Percentiles rank a stretch among this genome's conserved stretches.
phyloP scores from a whole-genome alignment of 345 rosid species.

The Arabis hirsuta region DNA sequence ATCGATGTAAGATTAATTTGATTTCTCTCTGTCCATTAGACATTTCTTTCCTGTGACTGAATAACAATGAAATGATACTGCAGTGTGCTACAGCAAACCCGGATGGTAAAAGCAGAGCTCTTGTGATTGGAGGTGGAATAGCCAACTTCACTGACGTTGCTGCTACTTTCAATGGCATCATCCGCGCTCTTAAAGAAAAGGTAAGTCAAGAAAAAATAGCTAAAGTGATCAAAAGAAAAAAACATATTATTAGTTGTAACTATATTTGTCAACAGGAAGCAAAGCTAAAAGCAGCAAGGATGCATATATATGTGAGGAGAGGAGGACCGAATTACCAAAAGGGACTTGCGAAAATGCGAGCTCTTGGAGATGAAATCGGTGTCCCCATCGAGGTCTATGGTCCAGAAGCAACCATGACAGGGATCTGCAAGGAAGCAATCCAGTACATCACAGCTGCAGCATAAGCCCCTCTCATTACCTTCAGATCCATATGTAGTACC shows the following conservation, averaged over 20 bases:
- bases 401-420: constrained; percentile 95
- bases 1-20: constrained; percentile 58
- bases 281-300: constrained; percentile 46
- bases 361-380: constrained; percentile 87
- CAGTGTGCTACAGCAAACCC: constrained; percentile 95
- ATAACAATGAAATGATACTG: constrained; percentile 13
- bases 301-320: constrained; percentile 55
- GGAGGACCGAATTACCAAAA: constrained; percentile 97
- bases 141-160: constrained; percentile 98
- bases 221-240: constrained; percentile 1
- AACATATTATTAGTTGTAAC: constrained; percentile 3
- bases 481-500: background rate
- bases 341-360: constrained; percentile 92
- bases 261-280: constrained; percentile 35
- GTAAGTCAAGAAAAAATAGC: constrained; percentile 36
- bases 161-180: constrained; percentile 94
- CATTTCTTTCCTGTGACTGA: background rate
- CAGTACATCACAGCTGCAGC: constrained; percentile 76
- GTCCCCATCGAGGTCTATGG: constrained; percentile 90
- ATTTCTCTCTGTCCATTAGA: constrained; percentile 1
- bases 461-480: constrained; percentile 38
- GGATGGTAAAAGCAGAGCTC: constrained; percentile 88
- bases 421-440: constrained; percentile 92
- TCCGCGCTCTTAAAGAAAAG: constrained; percentile 92
- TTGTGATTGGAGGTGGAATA: constrained; percentile 96